Evolutionary conservation across 768 basidiomycete genomes (phyloP).

Genomic region (Gymnopilus dilepis): DNA sequence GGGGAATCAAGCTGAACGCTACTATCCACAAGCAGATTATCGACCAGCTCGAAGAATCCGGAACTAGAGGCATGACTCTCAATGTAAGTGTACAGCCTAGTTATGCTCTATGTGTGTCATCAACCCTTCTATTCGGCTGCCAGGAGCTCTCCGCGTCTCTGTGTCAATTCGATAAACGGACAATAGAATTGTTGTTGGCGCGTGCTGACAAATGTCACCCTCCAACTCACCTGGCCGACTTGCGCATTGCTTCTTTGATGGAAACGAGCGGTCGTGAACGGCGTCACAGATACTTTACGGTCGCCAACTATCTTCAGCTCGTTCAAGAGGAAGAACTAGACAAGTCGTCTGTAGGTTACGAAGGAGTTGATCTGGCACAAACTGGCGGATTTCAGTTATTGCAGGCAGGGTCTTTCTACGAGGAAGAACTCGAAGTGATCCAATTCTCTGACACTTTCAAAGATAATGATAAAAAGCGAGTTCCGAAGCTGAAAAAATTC

Average conservation of each 20-base stretch:
- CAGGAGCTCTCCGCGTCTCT: slow-evolving; percentile 71
- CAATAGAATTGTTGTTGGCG: slow-evolving; percentile 79
- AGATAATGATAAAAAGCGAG: slow-evolving; percentile 31
- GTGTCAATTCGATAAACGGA: slow-evolving; percentile 78
- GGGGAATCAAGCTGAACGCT: slow-evolving; percentile 58
- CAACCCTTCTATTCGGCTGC: background rate
- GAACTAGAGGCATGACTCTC: slow-evolving; percentile 71
- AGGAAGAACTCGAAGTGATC: slow-evolving; percentile 43
- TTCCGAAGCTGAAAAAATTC: slow-evolving; percentile 41
- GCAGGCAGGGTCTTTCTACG: slow-evolving; percentile 60
- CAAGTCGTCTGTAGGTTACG: slow-evolving; percentile 46
- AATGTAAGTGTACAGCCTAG: slow-evolving; percentile 48
- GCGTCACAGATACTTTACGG: slow-evolving; percentile 82
- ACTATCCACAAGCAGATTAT: slow-evolving; percentile 83
- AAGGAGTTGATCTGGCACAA: slow-evolving; percentile 50
- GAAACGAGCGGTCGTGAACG: slow-evolving; percentile 88
- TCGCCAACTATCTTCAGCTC: slow-evolving; percentile 67
- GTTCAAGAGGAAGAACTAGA: slow-evolving; percentile 71
- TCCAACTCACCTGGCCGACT: slow-evolving; percentile 75
- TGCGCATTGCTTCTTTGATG: slow-evolving; percentile 72
- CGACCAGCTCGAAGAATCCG: slow-evolving; percentile 73
- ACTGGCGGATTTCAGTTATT: slow-evolving; percentile 60
- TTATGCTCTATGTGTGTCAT: too few relatives aligned
- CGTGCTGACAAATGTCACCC: slow-evolving; percentile 67
- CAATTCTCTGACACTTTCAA: slow-evolving; percentile 58